Conservation (phyloP, 176 grass and related monocot genomes). For the Puccinellia tenuiflora region DNA sequence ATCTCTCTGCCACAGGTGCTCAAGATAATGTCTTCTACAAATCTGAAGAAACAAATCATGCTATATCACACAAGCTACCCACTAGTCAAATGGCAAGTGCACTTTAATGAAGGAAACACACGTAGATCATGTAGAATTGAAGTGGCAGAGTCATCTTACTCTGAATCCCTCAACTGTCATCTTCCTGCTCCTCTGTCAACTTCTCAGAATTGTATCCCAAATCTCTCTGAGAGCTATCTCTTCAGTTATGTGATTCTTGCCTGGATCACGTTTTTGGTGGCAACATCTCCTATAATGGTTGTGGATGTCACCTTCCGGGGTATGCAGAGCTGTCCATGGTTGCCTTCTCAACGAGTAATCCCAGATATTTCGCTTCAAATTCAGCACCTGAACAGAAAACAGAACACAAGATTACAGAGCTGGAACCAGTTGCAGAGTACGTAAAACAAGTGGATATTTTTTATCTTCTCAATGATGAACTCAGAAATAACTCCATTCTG, state of each 20-base stretch:
- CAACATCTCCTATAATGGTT: conserved; percentile 73
- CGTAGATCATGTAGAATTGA: too few relatives aligned
- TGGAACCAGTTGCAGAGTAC: not conserved
- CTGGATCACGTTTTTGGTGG: conserved; percentile 78
- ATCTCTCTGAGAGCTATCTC: conserved; percentile 80
- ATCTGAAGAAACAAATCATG: too few relatives aligned
- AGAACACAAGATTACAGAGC: not conserved
- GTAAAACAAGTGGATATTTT: not conserved
- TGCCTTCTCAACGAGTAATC: conserved; percentile 62
- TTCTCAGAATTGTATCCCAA: conserved; percentile 76
- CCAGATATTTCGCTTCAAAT: conserved; percentile 82
- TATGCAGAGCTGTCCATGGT: conserved; percentile 70
- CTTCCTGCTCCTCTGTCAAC: conserved; percentile 37
- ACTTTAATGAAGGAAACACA: too few relatives aligned
- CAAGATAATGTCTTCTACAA: too few relatives aligned
- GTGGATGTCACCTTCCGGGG: conserved; percentile 73
- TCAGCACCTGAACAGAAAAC: conserved; percentile 62
- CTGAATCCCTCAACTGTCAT: too few relatives aligned
- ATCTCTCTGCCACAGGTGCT: too few relatives aligned
- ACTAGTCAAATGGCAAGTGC: too few relatives aligned
- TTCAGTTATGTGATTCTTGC: conserved; percentile 71
- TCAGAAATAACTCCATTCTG: too few relatives aligned
- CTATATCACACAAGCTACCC: too few relatives aligned
- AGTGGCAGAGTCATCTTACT: too few relatives aligned
- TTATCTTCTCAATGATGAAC: too few relatives aligned